Percentiles rank a stretch among this genome's conserved stretches.
Evolutionary conservation across 148 eudicot genomes (phyloP).

Genomic region (Mesembryanthemum crystallinum): DNA sequence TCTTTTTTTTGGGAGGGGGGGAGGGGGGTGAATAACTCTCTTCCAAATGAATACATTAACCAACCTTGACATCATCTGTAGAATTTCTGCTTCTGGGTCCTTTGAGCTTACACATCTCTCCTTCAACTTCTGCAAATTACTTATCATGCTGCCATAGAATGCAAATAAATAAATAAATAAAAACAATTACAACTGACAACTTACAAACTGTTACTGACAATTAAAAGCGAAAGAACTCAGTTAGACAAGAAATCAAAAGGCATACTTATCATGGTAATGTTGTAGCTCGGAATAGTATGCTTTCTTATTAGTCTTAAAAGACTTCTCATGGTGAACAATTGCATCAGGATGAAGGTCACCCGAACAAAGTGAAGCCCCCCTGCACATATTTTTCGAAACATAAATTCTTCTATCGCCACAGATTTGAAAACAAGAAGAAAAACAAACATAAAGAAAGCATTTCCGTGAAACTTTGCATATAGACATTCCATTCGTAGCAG

Average conservation of each 20-base stretch:
- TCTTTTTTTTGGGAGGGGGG: neutral
- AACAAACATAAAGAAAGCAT: neutral
- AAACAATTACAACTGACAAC: neutral
- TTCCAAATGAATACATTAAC: neutral
- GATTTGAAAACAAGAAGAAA: neutral
- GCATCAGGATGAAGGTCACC: slow-evolving; percentile 85
- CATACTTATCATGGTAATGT: slow-evolving; percentile 73
- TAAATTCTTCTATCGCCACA: slow-evolving; percentile 5
- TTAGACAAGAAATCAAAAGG: neutral
- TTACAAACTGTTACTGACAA: slow-evolving; percentile 8
- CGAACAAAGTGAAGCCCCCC: slow-evolving; percentile 71
- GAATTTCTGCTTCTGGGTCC: slow-evolving; percentile 59
- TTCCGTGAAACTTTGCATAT: neutral
- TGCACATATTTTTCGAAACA: slow-evolving; percentile 30
- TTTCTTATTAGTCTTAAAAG: slow-evolving; percentile 56
- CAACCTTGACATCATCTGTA: slow-evolving; percentile 60
- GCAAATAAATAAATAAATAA: slow-evolving; percentile 15
- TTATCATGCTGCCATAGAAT: slow-evolving; percentile 69
- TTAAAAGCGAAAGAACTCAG: neutral
- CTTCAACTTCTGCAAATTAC: slow-evolving; percentile 59
- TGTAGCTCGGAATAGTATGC: slow-evolving; percentile 63
- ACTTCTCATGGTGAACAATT: slow-evolving; percentile 48
- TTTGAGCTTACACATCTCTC: slow-evolving; percentile 61
- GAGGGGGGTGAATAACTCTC: too few species aligned
- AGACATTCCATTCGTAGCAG: neutral